These are phyloP conservation scores for Saturnispora hagleri DNA, from an alignment of 805 yeast species.

Conservation along the genomic window DNA sequence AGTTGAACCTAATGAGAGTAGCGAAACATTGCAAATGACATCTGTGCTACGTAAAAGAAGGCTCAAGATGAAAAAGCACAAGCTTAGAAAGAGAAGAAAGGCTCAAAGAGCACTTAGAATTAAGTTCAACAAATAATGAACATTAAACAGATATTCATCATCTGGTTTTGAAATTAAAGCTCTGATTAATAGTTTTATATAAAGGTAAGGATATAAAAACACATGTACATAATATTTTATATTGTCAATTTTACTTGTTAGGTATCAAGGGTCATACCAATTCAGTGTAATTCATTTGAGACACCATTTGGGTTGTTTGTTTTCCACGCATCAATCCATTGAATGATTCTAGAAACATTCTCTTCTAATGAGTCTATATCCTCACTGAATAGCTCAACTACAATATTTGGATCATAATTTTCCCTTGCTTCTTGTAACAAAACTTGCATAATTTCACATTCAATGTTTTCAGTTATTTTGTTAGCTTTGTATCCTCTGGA, in stretches of 20 bases:
- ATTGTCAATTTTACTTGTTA: constrained; percentile 1
- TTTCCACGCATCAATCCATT: constrained; percentile 74
- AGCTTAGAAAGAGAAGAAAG: constrained; percentile 94
- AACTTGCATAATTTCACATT: constrained; percentile 95
- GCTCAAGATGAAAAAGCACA: constrained; percentile 96
- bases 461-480: constrained; percentile 85
- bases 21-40: constrained; percentile 35
- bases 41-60: constrained; percentile 79
- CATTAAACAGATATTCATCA: not conserved
- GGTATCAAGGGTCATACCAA: not conserved
- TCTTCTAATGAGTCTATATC: constrained; percentile 66
- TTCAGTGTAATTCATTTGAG: constrained; percentile 33
- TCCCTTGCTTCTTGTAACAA: constrained; percentile 81
- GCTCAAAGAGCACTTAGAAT: constrained; percentile 76
- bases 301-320: constrained; percentile 55
- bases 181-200: not conserved
- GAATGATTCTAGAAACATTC: constrained; percentile 66
- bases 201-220: not conserved
- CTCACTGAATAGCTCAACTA: constrained; percentile 72
- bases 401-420: constrained; percentile 67
- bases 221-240: not conserved
- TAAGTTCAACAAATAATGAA: constrained; percentile 41
- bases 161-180: not conserved
- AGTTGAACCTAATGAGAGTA: not conserved
- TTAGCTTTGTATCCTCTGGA: constrained; percentile 70